These are phyloP conservation scores for Emmonsiellopsis sp. DNA, from an alignment of 2,329 filamentous ascomycete genomes.

Conservation along the genomic window DNA sequence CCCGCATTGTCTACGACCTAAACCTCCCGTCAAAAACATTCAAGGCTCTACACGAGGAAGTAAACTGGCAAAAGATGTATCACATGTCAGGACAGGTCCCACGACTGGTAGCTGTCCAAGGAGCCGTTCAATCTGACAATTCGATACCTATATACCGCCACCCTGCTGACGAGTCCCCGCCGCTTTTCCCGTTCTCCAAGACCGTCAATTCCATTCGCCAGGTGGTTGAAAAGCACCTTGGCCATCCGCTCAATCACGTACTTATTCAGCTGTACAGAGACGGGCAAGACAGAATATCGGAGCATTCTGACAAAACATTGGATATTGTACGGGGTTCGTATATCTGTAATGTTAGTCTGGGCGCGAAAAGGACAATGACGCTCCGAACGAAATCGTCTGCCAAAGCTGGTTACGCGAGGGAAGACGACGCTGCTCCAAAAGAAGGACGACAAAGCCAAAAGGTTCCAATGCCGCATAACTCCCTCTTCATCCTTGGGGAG, in stretches of 20 bases:
- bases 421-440: slow-evolving; percentile 8
- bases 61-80: slow-evolving; percentile 84
- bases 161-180: slow-evolving; percentile 78
- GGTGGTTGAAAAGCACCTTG: slow-evolving; percentile 60
- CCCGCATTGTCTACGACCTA: slow-evolving; percentile 60
- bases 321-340: slow-evolving; percentile 73
- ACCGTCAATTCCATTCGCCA: slow-evolving; percentile 59
- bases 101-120: slow-evolving; percentile 82
- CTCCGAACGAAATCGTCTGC: slow-evolving; percentile 59
- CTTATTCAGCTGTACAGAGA: slow-evolving; percentile 89
- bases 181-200: slow-evolving; percentile 64
- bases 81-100: slow-evolving; percentile 89
- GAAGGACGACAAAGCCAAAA: slow-evolving; percentile 52
- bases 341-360: slow-evolving; percentile 91
- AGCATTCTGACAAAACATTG: slow-evolving; percentile 94
- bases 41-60: slow-evolving; percentile 59
- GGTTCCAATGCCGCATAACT: slow-evolving; percentile 74
- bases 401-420: slow-evolving; percentile 6
- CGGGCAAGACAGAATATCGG: slow-evolving; percentile 84
- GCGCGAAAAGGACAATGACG: slow-evolving; percentile 81
- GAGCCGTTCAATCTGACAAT: slow-evolving; percentile 57
- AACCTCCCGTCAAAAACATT: slow-evolving; percentile 56
- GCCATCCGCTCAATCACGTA: slow-evolving; percentile 80
- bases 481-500: slow-evolving; percentile 72
- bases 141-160: slow-evolving; percentile 84